Evolutionary conservation across 169 alveolate species (phyloP), one percentile per base, ranked within the genome.

Genomic region (Eimeria praecox): DNA sequence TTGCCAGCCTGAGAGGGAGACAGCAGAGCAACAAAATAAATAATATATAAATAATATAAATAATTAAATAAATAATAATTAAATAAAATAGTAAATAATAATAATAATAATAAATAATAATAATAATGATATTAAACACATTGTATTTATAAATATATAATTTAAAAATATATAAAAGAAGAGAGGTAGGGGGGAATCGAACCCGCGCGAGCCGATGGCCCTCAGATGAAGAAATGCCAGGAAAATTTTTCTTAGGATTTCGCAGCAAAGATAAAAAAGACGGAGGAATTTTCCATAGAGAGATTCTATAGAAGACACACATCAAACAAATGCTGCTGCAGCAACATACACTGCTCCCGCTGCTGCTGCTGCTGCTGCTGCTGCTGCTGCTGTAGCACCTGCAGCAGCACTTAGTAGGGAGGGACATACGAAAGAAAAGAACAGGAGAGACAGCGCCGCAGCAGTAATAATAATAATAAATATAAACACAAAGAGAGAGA

Each of bases 151-250:
- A 49, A 49, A 8, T 49, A 49, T 49, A 49, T 49, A 49, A 49
- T 49, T 49, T 8, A 69, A 24, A 14, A 8, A 35, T 35, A n/a
- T n/a, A n/a, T n/a, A n/a, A n/a, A n/a, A n/a, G n/a, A n/a, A n/a
- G n/a, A n/a, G n/a, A n/a, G n/a, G n/a, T n/a, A n/a, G 40, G 18
- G 8, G 89, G 69, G 89, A 46, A 46, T 80, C 89, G 69, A 80
- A 80, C 89, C 89, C 89, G 89, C 14, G 89, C 59, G 89, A 80
- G 89, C 18, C 46, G n/a, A 66, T 38, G 89, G 69, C 62, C 56
- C 64, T 80, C 69, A 42, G 69, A 42, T 80, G 89, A 5, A 22
- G 89, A 80, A 33, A 80, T n/a, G 10, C 3, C 10, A 16, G n/a
- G 38, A 46, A 80, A 80, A 22, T 80, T 24, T 10, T n/a, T 18